phyloP scores from a whole-genome alignment of 2,329 filamentous ascomycete genomes.

The Ophiostoma australiae region DNA sequence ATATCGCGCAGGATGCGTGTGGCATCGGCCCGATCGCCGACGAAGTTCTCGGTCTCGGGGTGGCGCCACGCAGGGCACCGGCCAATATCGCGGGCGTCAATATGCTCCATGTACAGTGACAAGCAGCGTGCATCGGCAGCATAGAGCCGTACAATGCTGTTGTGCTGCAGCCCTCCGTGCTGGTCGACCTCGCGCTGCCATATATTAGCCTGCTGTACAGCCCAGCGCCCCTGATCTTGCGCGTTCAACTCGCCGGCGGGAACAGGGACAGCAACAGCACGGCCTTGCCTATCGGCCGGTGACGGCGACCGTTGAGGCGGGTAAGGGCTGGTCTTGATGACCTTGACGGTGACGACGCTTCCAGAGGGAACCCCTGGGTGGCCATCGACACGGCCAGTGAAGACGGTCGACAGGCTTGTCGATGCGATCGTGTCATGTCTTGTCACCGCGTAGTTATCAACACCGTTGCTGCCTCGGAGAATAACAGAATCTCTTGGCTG shows the following conservation, averaged over 20 bases:
- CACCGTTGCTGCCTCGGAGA: too few relatives aligned
- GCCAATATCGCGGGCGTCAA: slow-evolving; percentile 53
- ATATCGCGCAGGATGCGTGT: slow-evolving; percentile 52
- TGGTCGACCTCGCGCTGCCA: slow-evolving; percentile 56
- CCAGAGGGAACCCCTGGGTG: slow-evolving; percentile 48
- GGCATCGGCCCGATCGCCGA: slow-evolving; percentile 47
- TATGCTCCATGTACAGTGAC: slow-evolving; percentile 58
- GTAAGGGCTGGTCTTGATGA: slow-evolving; percentile 50
- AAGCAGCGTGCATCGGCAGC: slow-evolving; percentile 57
- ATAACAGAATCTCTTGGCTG: too few relatives aligned
- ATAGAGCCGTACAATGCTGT: slow-evolving; percentile 55
- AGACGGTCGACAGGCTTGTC: slow-evolving; percentile 52
- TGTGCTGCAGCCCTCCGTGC: slow-evolving; percentile 51
- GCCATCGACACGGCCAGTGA: slow-evolving; percentile 41
- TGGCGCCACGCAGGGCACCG: slow-evolving; percentile 46
- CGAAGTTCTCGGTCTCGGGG: slow-evolving; percentile 45
- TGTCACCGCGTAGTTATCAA: slow-evolving; percentile 51
- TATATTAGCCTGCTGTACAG: slow-evolving; percentile 56
- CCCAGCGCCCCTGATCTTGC: slow-evolving; percentile 48
- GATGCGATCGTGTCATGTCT: slow-evolving; percentile 54
- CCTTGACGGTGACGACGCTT: slow-evolving; percentile 55
- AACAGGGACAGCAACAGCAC: slow-evolving; percentile 31
- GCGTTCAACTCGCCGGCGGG: slow-evolving; percentile 40
- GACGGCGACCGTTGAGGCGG: slow-evolving; percentile 24
- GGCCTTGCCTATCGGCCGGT: not conserved